A percentile compares a stretch with the other conserved stretches of the same genome.
Evolutionary conservation across 139 green algal species (phyloP).

Genomic region (Gonium pectorale): DNA sequence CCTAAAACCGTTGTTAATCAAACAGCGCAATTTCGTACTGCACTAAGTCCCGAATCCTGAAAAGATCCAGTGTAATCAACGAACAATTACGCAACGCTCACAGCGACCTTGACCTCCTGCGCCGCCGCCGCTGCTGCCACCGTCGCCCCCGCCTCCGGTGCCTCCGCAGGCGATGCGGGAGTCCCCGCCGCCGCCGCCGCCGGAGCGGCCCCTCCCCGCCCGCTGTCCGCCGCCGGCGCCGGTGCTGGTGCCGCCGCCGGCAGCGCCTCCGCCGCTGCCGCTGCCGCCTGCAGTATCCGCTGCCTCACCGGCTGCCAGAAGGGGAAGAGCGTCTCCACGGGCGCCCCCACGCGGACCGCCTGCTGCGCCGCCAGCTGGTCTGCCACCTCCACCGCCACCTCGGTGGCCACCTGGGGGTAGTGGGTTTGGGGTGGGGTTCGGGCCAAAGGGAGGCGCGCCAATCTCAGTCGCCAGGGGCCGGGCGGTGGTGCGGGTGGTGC

Average conservation of each 20-base stretch:
- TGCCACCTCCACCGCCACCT: conserved; percentile 62
- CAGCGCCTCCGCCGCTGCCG: not conserved
- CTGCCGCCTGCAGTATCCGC: conserved; percentile 3
- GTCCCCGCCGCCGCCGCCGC: not conserved
- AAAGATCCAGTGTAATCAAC: too few relatives aligned
- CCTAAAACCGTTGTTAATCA: too few relatives aligned
- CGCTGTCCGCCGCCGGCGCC: not conserved
- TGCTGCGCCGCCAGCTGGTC: conserved; percentile 52
- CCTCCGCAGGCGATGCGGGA: not conserved
- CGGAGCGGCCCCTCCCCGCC: too few relatives aligned
- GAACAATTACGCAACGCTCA: too few relatives aligned
- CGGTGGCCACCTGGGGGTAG: conserved; percentile 48
- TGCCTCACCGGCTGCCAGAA: conserved; percentile 13
- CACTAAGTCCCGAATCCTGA: too few relatives aligned
- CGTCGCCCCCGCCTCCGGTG: too few relatives aligned
- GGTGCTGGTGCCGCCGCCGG: too few relatives aligned
- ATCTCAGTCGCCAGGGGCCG: too few relatives aligned
- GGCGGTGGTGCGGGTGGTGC: not conserved
- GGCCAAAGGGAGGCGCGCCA: too few relatives aligned
- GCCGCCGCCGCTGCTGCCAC: not conserved
- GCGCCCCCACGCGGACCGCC: conserved; percentile 54
- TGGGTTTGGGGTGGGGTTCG: not conserved
- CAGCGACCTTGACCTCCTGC: too few relatives aligned
- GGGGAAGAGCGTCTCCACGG: conserved; percentile 5
- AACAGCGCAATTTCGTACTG: too few relatives aligned